These are phyloP conservation scores for Nemophila menziesii DNA, from an alignment of 257 asterid genomes.

Conservation along the genomic window DNA sequence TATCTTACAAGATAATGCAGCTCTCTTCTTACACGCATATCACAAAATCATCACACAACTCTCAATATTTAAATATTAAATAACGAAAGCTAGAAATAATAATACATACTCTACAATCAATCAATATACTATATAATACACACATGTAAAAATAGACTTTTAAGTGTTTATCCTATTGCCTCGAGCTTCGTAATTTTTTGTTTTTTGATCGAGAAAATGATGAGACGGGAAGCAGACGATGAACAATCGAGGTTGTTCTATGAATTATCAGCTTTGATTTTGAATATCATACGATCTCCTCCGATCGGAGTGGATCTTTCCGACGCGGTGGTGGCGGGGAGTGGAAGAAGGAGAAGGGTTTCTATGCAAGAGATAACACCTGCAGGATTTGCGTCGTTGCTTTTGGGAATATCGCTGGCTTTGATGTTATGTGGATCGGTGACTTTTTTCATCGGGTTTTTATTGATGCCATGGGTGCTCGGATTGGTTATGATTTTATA, in stretches of 20 bases:
- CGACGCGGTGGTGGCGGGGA: conserved; percentile 4
- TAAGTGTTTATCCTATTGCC: not conserved
- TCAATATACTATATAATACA: too few relatives aligned
- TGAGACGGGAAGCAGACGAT: conserved; percentile 19
- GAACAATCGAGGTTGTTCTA: conserved; percentile 24
- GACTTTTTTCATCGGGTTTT: conserved; percentile 77
- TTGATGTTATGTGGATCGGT: conserved; percentile 84
- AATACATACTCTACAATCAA: too few relatives aligned
- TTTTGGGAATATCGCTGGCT: conserved; percentile 60
- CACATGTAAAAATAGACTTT: too few relatives aligned
- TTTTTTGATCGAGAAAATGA: conserved; percentile 7
- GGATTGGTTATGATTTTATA: conserved; percentile 58
- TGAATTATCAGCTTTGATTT: conserved; percentile 29
- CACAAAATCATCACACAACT: too few relatives aligned
- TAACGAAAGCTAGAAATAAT: too few relatives aligned
- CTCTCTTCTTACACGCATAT: not conserved
- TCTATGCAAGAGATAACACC: conserved; percentile 55
- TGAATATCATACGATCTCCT: conserved; percentile 24
- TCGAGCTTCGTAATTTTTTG: not conserved
- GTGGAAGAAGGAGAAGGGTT: conserved; percentile 8
- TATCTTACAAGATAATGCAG: not conserved
- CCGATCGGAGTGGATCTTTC: conserved; percentile 19
- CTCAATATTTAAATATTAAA: too few relatives aligned
- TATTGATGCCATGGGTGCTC: conserved; percentile 98
- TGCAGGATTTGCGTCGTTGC: conserved; percentile 63